Conservation (phyloP, 306 rosid genomes). For the Trichosanthes cucumerina region DNA sequence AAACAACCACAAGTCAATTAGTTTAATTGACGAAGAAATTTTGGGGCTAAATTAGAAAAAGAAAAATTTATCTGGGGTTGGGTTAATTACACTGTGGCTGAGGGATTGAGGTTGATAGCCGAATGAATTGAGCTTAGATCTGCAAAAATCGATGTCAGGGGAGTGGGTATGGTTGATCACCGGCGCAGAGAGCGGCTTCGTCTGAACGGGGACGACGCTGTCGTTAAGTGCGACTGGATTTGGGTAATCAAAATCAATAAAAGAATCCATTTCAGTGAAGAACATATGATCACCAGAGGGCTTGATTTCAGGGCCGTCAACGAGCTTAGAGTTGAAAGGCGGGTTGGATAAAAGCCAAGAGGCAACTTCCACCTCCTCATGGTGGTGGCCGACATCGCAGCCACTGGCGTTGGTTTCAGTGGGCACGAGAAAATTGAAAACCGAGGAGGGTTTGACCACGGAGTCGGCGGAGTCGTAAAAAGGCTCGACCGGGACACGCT, state of each 20-base stretch:
- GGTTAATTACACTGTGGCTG: conserved; percentile 74
- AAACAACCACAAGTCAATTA: neutral
- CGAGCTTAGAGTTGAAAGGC: conserved; percentile 30
- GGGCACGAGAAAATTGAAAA: conserved; percentile 23
- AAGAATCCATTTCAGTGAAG: conserved; percentile 65
- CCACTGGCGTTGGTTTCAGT: conserved; percentile 3
- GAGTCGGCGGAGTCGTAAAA: conserved; percentile 55
- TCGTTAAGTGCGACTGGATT: conserved; percentile 43
- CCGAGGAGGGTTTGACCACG: conserved; percentile 31
- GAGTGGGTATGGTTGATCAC: conserved; percentile 25
- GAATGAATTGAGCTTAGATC: conserved; percentile 70
- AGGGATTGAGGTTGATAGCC: conserved; percentile 52
- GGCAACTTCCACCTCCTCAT: conserved; percentile 18
- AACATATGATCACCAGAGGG: conserved; percentile 28
- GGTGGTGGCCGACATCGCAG: conserved; percentile 11
- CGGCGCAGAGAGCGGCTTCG: conserved; percentile 24
- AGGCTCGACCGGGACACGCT: conserved; percentile 81
- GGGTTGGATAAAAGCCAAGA: conserved; percentile 51
- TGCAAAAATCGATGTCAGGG: conserved; percentile 57
- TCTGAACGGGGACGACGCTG: conserved; percentile 82
- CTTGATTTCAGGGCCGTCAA: conserved; percentile 44
- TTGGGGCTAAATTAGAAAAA: neutral
- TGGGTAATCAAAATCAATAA: conserved; percentile 59
- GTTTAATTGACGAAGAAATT: neutral
- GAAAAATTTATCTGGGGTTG: neutral